Evolutionary conservation across 352 stramenopile species (phyloP), one percentile per base, ranked within the genome.

Genomic region (Pythium dissimile): DNA sequence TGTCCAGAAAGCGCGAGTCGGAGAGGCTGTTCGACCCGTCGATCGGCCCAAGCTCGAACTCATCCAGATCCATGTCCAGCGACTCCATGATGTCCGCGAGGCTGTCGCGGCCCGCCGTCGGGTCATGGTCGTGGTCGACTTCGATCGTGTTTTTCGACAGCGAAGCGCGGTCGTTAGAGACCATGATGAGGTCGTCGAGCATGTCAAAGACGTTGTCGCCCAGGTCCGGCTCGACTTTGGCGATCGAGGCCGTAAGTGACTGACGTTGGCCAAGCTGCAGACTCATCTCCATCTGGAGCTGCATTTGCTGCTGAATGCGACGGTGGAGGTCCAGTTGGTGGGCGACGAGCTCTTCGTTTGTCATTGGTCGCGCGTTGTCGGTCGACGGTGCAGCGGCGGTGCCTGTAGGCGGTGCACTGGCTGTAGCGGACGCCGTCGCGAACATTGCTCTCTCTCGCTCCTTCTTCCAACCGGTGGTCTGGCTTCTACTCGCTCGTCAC

Each of bases 161-260:
- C n/a, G 73, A 86, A 27, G 64, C 69, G 51, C 82, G 75, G 55
- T 89, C 79, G 5, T 78, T 62, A 7, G 77, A 71, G 59, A 93
- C 88, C 77, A 89, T 88, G 61, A 93, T 90, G 55, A 93, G 74
- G 52, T 93, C 83, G 69, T 93, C 83, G 31, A 93, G 69, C 83
- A 93, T 93, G 62, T 93, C 83, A 59, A 93, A 93, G 27, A 93
- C 78, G 67, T 87, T 93, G 69, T 93, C 83, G 31, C 79, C 80
- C 24, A 91, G 62, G 54, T 93, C 83, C 2, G 83, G 80, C 65
- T 93, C 83, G 38, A 93, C 78, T 56, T 88, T 88, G 30, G 60
- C 58, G 20, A 89, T 73, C 9, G 72, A 81, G 11, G 79, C 67
- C 39, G 80, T 86, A 41, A 90, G 80, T 30, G 73, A 83, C 58